Evolutionary conservation across 768 basidiomycete species (phyloP), one percentile per base, ranked within the genome.

Genomic region (Kwoniella pini): DNA sequence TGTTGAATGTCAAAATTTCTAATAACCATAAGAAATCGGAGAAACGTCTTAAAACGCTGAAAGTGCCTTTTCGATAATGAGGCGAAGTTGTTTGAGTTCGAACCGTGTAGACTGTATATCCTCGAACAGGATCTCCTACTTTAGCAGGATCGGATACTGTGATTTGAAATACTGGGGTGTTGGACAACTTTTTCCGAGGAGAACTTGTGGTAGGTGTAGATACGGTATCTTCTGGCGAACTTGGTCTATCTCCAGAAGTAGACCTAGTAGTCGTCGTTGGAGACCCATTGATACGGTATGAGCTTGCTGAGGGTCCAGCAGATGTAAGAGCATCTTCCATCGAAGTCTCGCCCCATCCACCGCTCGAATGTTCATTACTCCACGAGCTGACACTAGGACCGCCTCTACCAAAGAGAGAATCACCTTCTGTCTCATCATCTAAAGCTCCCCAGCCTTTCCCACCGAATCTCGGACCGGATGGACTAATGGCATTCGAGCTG

Each of bases 11-110:
- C 1, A 99, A 83, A 0, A 88, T 86, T 71, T 93, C 91, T 77
- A 90, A 96, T 0, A 99, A 79, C 96, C 96, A 98, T 19, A 97
- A 84, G 71, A 98, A 99, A 79, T 99, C 95, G 5, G 91, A 92
- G 79, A 96, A 99, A 30, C 96, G 87, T n/a, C 96, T 85, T 1
- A 99, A 85, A 52, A 97, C 96, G 2, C 93, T 94, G 77, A 96
- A 95, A 0, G 86, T 81, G 0, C 87, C 84, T 81, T 90, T 91
- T 65, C 86, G 85, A 80, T 84, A 98, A 24, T 87, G 80, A 0
- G 90, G 87, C 3, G 91, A 94, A 6, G 88, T 90, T 0, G 93
- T 96, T 65, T 85, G 82, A 13, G 94, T 96, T 61, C 91, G 88
- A 1, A 99, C 91, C 1, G 96, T 99, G 77, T 98, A 99, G 81